These are phyloP conservation scores for Stylonectria norvegica DNA, from an alignment of 2,329 filamentous ascomycete genomes.

Conservation along the genomic window DNA sequence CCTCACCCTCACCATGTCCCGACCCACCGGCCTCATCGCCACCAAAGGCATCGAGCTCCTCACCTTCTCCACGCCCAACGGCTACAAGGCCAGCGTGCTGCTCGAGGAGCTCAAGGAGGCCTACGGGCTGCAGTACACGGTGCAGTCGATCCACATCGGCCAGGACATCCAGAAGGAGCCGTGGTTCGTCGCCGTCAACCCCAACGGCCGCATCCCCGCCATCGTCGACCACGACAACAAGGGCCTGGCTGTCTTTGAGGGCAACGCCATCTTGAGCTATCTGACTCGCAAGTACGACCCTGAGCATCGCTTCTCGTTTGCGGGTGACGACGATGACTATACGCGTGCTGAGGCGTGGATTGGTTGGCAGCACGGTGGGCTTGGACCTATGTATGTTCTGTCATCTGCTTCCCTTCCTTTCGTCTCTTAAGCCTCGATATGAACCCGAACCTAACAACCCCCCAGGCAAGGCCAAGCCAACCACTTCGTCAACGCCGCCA, in stretches of 20 bases:
- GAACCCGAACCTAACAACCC: conserved; percentile 13
- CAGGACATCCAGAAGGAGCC: conserved; percentile 64
- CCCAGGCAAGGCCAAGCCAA: conserved; percentile 70
- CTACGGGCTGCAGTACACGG: conserved; percentile 59
- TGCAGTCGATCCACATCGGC: conserved; percentile 55
- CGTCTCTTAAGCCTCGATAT: background rate
- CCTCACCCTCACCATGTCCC: conserved; percentile 29
- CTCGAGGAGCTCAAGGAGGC: conserved; percentile 65
- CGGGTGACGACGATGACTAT: conserved; percentile 37
- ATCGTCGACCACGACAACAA: conserved; percentile 63
- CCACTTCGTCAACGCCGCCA: conserved; percentile 67
- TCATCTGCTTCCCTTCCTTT: no score
- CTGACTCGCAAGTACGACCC: conserved; percentile 69
- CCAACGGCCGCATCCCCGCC: conserved; percentile 64
- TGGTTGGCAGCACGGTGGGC: conserved; percentile 69
- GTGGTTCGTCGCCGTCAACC: conserved; percentile 61
- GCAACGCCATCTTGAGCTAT: conserved; percentile 70
- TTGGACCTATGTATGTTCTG: conserved; percentile 55
- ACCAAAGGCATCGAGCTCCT: conserved; percentile 63
- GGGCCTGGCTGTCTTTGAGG: conserved; percentile 68
- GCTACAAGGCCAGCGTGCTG: conserved; percentile 56
- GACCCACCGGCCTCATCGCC: conserved; percentile 54
- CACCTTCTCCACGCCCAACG: conserved; percentile 54
- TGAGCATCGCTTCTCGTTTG: conserved; percentile 43
- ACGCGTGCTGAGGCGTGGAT: conserved; percentile 48